Evolutionary conservation across 2,329 filamentous ascomycete species (phyloP), one percentile per base, ranked within the genome.

Genomic region (Lasiodiplodia sp.): DNA sequence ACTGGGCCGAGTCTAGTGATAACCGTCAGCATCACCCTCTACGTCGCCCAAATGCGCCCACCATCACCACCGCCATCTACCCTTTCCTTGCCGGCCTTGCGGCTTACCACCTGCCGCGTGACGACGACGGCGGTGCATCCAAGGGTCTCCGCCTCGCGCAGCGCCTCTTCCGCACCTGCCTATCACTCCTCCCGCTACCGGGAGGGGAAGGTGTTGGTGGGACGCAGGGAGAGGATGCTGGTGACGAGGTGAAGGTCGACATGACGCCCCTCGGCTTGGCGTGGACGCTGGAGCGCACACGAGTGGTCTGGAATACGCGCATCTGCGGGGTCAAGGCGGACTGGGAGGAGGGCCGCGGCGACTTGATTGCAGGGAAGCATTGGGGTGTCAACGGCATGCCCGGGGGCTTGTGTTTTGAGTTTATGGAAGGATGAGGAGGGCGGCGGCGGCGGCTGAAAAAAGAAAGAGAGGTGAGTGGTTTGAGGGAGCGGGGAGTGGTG

Each of bases 81-180:
- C 63, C 47, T 37, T 68, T 63, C 55, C 65, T 67, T 18, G 64
- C 64, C 37, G 64, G 44, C 40, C 44, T 53, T n/a, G 66, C 56
- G 16, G 56, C 57, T 12, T 67, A 67, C 53, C 47, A 53, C 56
- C 56, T 68, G 6, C 40, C 40, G 28, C 60, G 60, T 18, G 55
- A 40, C 34, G 55, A 21, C 31, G 31, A 5, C 18, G 55, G 38
- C 60, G 23, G 25, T 55, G 25, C 10, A 3, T 12, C n/a, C 5
- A 21, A 38, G 12, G 40, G 23, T n/a, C 28, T 67, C 18, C 65
- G 53, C 18, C 8, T 23, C 4, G 51, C 51, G 2, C 63, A 47
- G 16, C 51, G 52, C 51, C 51, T 37, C 21, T 56, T 55, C 51
- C 51, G 23, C 51, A 40, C 49, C 2, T 56, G 52, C 63, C 51